Percentiles rank a stretch among this genome's conserved stretches.
phyloP scores from a whole-genome alignment of 495 filamentous ascomycete genomes.

The Xylaria nigripes region DNA sequence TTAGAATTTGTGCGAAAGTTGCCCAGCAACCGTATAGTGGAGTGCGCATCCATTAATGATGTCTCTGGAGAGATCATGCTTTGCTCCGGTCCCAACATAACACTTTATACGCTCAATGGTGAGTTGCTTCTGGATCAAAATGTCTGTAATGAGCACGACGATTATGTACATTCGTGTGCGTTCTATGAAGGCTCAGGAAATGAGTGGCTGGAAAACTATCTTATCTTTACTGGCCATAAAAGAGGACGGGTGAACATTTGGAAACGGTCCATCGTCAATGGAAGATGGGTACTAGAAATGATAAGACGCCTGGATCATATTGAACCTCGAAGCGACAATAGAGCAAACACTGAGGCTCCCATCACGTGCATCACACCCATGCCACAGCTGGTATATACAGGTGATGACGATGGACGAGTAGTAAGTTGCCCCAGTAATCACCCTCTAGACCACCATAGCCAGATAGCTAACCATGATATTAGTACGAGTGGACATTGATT shows the following conservation, averaged over 20 bases:
- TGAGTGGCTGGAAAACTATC: conserved; percentile 82
- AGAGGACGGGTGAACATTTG: conserved; percentile 75
- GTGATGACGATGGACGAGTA: conserved; percentile 83
- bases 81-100: conserved; percentile 61
- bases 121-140: conserved; percentile 70
- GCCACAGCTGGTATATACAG: conserved; percentile 79
- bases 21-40: conserved; percentile 38
- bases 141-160: conserved; percentile 63
- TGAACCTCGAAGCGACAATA: conserved; percentile 62
- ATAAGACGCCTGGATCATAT: conserved; percentile 78
- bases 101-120: conserved; percentile 87
- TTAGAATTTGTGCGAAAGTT: conserved; percentile 76
- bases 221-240: conserved; percentile 83
- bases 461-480: conserved; percentile 12
- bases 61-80: conserved; percentile 81
- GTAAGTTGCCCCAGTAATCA: conserved; percentile 28
- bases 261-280: conserved; percentile 41
- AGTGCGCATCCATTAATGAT: conserved; percentile 82
- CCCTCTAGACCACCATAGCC: neutral
- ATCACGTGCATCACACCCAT: conserved; percentile 85
- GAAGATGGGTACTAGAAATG: conserved; percentile 43
- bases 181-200: conserved; percentile 90
- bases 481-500: conserved; percentile 91
- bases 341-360: conserved; percentile 66
- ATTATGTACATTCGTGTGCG: conserved; percentile 68